Evolutionary conservation across 768 basidiomycete genomes (phyloP).

Genomic region (Suillus cothurnatus): DNA sequence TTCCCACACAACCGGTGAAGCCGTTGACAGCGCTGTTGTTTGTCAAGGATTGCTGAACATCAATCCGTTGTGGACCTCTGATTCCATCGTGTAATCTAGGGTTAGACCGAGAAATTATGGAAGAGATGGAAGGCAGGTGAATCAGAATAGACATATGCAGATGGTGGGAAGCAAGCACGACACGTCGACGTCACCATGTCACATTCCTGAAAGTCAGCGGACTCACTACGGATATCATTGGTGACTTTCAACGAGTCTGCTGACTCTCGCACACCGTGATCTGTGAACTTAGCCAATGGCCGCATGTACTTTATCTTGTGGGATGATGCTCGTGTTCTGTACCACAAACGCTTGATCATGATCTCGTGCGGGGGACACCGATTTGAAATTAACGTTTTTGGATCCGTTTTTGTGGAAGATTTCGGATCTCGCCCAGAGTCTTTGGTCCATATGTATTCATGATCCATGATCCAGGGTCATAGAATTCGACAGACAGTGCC

Average conservation of each 20-base stretch:
- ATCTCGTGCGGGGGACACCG: neutral
- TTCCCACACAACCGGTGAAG: slow-evolving; percentile 87
- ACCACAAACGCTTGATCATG: slow-evolving; percentile 1
- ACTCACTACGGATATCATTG: neutral
- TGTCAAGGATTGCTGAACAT: slow-evolving; percentile 37
- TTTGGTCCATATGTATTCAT: neutral
- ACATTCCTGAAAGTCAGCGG: neutral
- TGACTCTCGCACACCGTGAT: neutral
- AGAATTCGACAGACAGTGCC: neutral
- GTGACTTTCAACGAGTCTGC: neutral
- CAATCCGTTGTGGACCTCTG: slow-evolving; percentile 26
- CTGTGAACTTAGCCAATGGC: neutral
- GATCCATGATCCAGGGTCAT: neutral
- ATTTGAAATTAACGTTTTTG: neutral
- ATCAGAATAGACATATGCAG: neutral
- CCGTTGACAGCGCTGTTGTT: slow-evolving; percentile 58
- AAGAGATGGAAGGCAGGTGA: neutral
- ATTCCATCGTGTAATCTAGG: slow-evolving; percentile 27
- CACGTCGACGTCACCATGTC: neutral
- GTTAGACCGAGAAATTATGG: neutral
- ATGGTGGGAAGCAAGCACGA: neutral
- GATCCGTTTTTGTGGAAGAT: neutral
- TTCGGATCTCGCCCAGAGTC: neutral
- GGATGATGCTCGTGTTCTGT: neutral
- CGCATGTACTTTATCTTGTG: neutral